phyloP scores from a whole-genome alignment of 805 yeast genomes.

The Candida succiphila region DNA sequence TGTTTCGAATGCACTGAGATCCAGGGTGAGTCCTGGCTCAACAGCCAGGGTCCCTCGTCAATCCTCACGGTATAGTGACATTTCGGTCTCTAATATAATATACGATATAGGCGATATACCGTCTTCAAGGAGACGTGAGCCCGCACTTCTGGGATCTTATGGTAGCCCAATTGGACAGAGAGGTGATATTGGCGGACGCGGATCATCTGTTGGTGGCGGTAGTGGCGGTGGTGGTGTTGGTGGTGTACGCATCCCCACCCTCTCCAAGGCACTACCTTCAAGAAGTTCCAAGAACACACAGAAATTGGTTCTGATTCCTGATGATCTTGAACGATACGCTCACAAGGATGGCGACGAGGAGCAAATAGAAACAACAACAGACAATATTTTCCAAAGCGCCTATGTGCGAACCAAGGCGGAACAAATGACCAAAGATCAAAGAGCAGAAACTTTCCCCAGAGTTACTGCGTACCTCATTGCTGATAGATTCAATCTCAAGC shows the following conservation, averaged over 20 bases:
- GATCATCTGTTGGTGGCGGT: slow-evolving; percentile 1
- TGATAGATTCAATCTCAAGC: slow-evolving; percentile 63
- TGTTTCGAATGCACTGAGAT: not conserved
- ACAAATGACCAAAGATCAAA: slow-evolving; percentile 44
- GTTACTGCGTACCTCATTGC: slow-evolving; percentile 90
- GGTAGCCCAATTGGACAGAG: no score
- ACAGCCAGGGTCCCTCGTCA: not conserved
- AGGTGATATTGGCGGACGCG: not conserved
- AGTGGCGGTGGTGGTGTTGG: no score
- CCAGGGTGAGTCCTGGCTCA: not conserved
- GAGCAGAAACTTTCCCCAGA: slow-evolving; percentile 61
- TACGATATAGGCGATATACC: slow-evolving; percentile 83
- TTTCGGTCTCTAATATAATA: slow-evolving; percentile 71
- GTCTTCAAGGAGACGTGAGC: slow-evolving; percentile 42
- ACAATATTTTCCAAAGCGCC: slow-evolving; percentile 22
- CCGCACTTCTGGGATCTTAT: slow-evolving; percentile 12
- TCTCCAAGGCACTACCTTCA: slow-evolving; percentile 47
- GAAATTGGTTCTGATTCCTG: slow-evolving; percentile 81
- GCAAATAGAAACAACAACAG: slow-evolving; percentile 20
- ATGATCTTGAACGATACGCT: slow-evolving; percentile 22
- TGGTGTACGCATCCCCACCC: slow-evolving; percentile 35
- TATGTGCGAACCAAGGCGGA: slow-evolving; percentile 35
- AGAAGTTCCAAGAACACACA: slow-evolving; percentile 84
- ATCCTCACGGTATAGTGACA: slow-evolving; percentile 50
- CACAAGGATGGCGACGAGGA: slow-evolving; percentile 4